These are phyloP conservation scores for Davidsoniella eucalypti DNA, from an alignment of 2,329 filamentous ascomycete genomes.

Conservation along the genomic window DNA sequence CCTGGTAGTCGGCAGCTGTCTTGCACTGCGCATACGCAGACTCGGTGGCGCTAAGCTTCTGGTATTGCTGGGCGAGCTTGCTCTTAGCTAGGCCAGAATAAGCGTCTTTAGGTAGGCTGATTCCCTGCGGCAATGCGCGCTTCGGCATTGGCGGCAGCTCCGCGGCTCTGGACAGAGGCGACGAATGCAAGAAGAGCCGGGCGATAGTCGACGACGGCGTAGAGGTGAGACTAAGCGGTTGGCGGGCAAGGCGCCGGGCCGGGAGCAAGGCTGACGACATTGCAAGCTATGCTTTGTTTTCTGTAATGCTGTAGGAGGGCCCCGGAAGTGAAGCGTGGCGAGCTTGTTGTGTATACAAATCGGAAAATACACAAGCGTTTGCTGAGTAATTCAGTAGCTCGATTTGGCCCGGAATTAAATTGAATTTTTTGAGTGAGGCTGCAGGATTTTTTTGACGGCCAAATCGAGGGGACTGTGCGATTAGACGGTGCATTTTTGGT, in stretches of 20 bases:
- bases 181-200: background rate
- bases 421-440: slow-evolving; percentile 7
- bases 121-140: slow-evolving; percentile 7
- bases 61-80: slow-evolving; percentile 25
- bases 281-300: background rate
- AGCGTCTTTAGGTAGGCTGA: slow-evolving; percentile 9
- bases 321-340: background rate
- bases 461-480: slow-evolving; percentile 7
- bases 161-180: background rate
- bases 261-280: background rate
- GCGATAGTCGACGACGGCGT: background rate
- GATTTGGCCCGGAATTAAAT: background rate
- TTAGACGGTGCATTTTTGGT: background rate
- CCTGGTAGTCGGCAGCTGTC: slow-evolving; percentile 56
- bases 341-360: no score
- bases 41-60: slow-evolving; percentile 65
- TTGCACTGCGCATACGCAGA: slow-evolving; percentile 62
- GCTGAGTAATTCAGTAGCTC: background rate
- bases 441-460: slow-evolving; percentile 7
- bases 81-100: slow-evolving; percentile 8
- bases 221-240: background rate
- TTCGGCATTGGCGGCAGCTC: slow-evolving; percentile 11
- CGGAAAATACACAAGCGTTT: background rate
- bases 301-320: background rate
- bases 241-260: background rate